These are phyloP conservation scores for Murraya koenigii DNA, from an alignment of 345 rosid species.

Conservation along the genomic window DNA sequence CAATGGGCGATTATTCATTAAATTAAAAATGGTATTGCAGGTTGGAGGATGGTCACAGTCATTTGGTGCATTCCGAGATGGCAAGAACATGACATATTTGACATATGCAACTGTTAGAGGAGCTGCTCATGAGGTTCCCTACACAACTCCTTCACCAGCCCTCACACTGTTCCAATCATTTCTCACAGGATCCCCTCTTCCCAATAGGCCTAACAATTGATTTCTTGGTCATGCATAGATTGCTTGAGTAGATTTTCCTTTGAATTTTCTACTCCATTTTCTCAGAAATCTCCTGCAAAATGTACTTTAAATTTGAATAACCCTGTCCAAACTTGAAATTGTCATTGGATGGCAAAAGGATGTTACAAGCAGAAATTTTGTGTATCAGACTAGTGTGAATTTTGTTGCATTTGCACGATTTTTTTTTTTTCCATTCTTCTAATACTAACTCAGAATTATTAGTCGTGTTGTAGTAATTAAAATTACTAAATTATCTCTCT, in stretches of 20 bases:
- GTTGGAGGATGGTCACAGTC: constrained; percentile 35
- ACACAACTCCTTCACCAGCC: constrained; percentile 27
- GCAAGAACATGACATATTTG: constrained; percentile 16
- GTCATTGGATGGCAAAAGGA: not conserved
- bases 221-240: not conserved
- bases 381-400: not conserved
- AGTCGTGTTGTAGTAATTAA: no score
- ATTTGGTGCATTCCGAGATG: constrained; percentile 10
- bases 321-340: no score
- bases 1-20: no score
- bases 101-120: constrained; percentile 26
- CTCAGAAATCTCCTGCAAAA: not conserved
- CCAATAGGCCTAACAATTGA: not conserved
- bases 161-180: constrained; percentile 27
- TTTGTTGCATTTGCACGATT: not conserved
- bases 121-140: constrained; percentile 30
- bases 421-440: no score
- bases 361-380: not conserved
- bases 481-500: no score
- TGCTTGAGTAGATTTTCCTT: not conserved
- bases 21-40: not conserved
- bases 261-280: not conserved
- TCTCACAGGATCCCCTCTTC: constrained; percentile 12
- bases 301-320: not conserved
- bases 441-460: no score